These are phyloP conservation scores for Arctium lappa DNA, from an alignment of 129 eudicot genomes.

Conservation along the genomic window DNA sequence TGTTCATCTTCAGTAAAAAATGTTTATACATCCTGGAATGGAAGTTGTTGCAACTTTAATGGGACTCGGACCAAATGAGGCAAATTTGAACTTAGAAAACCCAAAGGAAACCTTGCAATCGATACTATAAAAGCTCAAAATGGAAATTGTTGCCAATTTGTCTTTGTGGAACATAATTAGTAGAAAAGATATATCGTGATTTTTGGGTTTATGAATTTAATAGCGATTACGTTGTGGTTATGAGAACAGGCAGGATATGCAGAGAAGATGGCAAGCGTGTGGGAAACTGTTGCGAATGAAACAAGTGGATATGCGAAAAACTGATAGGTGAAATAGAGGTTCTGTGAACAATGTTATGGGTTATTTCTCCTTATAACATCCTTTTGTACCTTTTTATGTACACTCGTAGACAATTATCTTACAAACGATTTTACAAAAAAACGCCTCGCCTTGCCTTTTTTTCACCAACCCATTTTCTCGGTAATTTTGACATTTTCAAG, in stretches of 20 bases:
- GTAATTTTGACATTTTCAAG: constrained; percentile 7
- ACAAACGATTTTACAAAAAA: constrained; percentile 11
- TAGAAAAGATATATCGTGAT: not conserved
- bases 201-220: not conserved
- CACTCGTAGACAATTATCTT: constrained; percentile 19
- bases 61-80: not conserved
- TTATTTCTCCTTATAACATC: constrained; percentile 15
- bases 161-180: not conserved
- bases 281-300: constrained; percentile 88
- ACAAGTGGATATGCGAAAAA: constrained; percentile 62
- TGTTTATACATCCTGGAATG: not conserved
- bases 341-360: constrained; percentile 29
- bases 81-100: not conserved
- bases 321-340: constrained; percentile 29
- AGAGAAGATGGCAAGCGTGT: constrained; percentile 86
- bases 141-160: not conserved
- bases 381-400: constrained; percentile 34
- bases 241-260: constrained; percentile 91
- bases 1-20: not conserved
- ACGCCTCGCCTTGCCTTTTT: not conserved
- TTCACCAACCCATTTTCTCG: not conserved
- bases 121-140: not conserved
- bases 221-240: not conserved
- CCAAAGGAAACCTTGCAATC: not conserved
- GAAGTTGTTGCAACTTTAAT: not conserved